A percentile compares a stretch with the other conserved stretches of the same genome.
Conservation (phyloP, 495 filamentous ascomycete genomes). For the Letharia lupina region DNA sequence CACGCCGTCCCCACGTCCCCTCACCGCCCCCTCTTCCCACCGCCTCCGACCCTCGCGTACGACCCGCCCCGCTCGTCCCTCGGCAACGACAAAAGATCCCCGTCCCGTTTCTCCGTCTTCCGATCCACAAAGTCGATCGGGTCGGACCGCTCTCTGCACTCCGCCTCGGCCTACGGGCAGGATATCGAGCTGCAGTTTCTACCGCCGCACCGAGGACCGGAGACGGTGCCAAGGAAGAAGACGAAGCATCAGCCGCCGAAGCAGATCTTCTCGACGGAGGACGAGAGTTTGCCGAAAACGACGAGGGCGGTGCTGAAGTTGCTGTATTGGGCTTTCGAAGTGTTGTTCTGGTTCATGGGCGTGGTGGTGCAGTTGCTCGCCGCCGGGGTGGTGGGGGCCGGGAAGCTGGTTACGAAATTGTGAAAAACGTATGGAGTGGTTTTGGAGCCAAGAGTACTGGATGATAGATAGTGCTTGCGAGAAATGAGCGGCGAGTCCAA, state of each 20-base stretch:
- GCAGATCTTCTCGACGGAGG: slow-evolving; percentile 20
- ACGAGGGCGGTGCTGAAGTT: slow-evolving; percentile 24
- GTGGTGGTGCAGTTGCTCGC: slow-evolving; percentile 25
- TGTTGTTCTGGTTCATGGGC: slow-evolving; percentile 24
- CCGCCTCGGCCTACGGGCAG: slow-evolving; percentile 19
- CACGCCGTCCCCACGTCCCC: slow-evolving; percentile 4
- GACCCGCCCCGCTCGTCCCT: slow-evolving; percentile 15
- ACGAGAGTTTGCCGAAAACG: slow-evolving; percentile 20
- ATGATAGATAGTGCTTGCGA: neutral
- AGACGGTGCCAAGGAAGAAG: neutral
- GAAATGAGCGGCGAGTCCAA: neutral
- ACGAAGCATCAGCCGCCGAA: slow-evolving; percentile 13
- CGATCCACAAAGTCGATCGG: slow-evolving; percentile 16
- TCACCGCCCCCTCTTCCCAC: slow-evolving; percentile 16
- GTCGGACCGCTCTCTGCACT: slow-evolving; percentile 15
- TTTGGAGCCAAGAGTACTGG: neutral
- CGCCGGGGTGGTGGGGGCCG: slow-evolving; percentile 20
- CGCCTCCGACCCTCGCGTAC: slow-evolving; percentile 20
- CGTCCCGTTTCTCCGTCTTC: slow-evolving; percentile 18
- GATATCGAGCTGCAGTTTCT: slow-evolving; percentile 19
- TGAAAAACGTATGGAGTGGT: slow-evolving; percentile 1
- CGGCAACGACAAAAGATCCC: slow-evolving; percentile 9
- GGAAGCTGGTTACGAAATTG: slow-evolving; percentile 22
- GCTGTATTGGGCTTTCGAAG: slow-evolving; percentile 25
- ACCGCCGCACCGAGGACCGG: neutral